These are phyloP conservation scores for Linnemannia elongata DNA, from an alignment of 192 early-diverging fungal species.

Conservation along the genomic window DNA sequence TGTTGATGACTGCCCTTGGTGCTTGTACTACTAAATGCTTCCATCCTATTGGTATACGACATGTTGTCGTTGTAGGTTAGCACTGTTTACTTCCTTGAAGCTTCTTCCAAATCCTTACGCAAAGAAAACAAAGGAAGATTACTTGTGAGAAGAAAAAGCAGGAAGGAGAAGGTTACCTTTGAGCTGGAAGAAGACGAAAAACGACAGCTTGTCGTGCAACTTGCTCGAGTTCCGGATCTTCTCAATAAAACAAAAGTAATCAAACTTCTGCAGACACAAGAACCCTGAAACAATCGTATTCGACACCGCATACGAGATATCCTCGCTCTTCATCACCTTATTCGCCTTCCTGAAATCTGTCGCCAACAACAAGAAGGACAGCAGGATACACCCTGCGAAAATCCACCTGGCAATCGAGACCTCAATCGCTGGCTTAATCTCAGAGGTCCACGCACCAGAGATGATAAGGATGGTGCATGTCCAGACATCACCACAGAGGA, in stretches of 20 bases:
- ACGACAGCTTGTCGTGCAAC: conserved; percentile 75
- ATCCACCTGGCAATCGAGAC: conserved; percentile 65
- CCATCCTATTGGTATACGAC: conserved; percentile 67
- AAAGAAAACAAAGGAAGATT: too few relatives aligned
- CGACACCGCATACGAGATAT: conserved; percentile 84
- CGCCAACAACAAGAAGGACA: conserved; percentile 76
- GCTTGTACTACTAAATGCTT: conserved; percentile 83
- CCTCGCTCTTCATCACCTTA: conserved; percentile 70
- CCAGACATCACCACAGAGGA: conserved; percentile 84
- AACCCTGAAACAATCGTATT: conserved; percentile 76
- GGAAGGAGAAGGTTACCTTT: conserved; percentile 61
- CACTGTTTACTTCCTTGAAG: too few relatives aligned
- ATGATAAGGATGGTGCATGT: conserved; percentile 75
- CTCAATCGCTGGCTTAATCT: conserved; percentile 55
- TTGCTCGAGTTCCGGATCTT: conserved; percentile 74
- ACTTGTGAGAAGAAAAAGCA: too few relatives aligned
- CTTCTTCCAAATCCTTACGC: neutral
- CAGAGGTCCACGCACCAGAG: conserved; percentile 51
- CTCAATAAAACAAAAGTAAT: conserved; percentile 84
- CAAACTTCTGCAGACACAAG: conserved; percentile 77
- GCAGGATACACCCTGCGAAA: conserved; percentile 70
- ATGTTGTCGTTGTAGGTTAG: too few relatives aligned
- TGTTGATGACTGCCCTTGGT: conserved; percentile 79
- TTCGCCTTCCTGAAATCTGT: conserved; percentile 77
- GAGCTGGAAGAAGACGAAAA: conserved; percentile 85